Conservation (phyloP, 257 asterid species). For the Nicotiana noctiflora region DNA sequence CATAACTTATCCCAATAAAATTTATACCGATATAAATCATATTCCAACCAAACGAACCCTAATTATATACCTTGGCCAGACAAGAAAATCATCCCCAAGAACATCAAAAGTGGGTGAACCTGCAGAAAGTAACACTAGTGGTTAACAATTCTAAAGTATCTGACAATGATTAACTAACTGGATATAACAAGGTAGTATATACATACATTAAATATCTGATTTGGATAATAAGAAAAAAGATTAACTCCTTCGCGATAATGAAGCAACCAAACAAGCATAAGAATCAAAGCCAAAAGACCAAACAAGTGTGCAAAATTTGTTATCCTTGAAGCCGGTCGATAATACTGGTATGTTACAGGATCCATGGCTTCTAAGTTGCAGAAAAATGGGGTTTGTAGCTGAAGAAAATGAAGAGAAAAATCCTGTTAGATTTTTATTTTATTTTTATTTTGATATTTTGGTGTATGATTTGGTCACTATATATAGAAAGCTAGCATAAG, state of each 20-base stretch:
- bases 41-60: too few relatives aligned
- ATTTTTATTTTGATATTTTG: not conserved
- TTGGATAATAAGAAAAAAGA: conserved; percentile 36
- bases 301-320: conserved; percentile 47
- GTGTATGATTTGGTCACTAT: not conserved
- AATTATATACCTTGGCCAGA: conserved; percentile 57
- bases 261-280: conserved; percentile 66
- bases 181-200: not conserved
- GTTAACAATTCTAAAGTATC: not conserved
- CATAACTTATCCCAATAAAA: too few relatives aligned
- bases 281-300: conserved; percentile 42
- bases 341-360: conserved; percentile 13
- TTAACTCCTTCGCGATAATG: conserved; percentile 67
- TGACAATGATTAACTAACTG: not conserved
- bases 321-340: conserved; percentile 30
- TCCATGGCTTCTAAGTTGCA: conserved; percentile 15
- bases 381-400: not conserved
- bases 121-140: conserved; percentile 17
- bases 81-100: conserved; percentile 61
- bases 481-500: not conserved
- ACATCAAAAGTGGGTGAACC: conserved; percentile 93
- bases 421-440: not conserved
- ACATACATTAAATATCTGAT: conserved; percentile 55
- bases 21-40: too few relatives aligned
- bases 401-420: not conserved